Conservation (phyloP, 305 asterid species). For the Salvia sclarea region DNA sequence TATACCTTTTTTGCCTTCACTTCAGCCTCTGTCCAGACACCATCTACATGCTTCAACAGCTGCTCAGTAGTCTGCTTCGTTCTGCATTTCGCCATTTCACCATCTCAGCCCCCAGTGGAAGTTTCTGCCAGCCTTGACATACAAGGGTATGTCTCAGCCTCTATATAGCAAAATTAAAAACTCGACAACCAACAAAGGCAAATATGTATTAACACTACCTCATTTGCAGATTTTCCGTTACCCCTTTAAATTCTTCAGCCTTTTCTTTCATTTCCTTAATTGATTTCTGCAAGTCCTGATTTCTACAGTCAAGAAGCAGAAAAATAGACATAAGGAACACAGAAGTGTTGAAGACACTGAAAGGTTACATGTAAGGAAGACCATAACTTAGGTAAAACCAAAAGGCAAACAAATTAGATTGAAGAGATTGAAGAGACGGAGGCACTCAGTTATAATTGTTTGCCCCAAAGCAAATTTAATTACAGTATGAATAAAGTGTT, state of each 20-base stretch:
- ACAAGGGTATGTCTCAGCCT: constrained; percentile 97
- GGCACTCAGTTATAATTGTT: background rate
- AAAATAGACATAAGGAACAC: background rate
- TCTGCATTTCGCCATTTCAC: constrained; percentile 98
- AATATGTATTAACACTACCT: constrained; percentile 52
- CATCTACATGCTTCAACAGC: constrained; percentile 91
- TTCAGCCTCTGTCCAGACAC: constrained; percentile 90
- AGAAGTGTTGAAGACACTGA: background rate
- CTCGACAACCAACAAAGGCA: constrained; percentile 23
- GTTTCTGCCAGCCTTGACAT: constrained; percentile 98
- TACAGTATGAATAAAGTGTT: background rate
- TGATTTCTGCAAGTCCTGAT: constrained; percentile 67
- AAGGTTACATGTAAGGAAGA: background rate
- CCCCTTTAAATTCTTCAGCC: constrained; percentile 69
- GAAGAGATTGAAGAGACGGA: constrained; percentile 2
- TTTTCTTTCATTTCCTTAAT: constrained; percentile 77
- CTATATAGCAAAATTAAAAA: constrained; percentile 30
- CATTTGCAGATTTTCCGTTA: constrained; percentile 67
- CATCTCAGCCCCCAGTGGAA: constrained; percentile 84
- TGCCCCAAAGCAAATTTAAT: background rate
- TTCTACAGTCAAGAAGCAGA: constrained; percentile 40
- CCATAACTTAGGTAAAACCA: background rate
- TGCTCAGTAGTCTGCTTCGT: constrained; percentile 93
- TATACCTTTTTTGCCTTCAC: constrained; percentile 80
- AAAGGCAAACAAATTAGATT: background rate